Evolutionary conservation across 1,284 basidiomycete species (phyloP).

Genomic region (Heterobasidion irregulare): DNA sequence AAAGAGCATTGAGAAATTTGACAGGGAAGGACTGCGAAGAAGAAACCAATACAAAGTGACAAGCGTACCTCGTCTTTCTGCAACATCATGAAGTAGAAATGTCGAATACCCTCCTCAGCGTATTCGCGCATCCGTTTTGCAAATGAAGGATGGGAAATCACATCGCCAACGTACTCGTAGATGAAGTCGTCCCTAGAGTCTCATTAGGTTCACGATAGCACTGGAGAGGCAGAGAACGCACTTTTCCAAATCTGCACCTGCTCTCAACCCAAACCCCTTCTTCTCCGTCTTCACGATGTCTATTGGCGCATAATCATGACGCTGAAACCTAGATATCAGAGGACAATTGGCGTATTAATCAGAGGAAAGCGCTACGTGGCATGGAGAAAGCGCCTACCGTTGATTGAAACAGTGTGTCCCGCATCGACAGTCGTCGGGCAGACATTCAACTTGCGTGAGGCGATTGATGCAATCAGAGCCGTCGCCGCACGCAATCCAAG

Average conservation of each 20-base stretch:
- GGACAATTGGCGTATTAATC: background rate
- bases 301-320: slow-evolving; percentile 78
- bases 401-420: slow-evolving; percentile 85
- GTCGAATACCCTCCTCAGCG: slow-evolving; percentile 86
- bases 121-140: slow-evolving; percentile 94
- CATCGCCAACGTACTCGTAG: slow-evolving; percentile 98
- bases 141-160: slow-evolving; percentile 84
- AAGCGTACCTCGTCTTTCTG: slow-evolving; percentile 87
- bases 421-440: slow-evolving; percentile 84
- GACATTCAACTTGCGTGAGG: slow-evolving; percentile 94
- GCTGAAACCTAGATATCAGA: slow-evolving; percentile 65
- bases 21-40: background rate
- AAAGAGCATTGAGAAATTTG: background rate
- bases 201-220: background rate
- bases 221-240: slow-evolving; percentile 31
- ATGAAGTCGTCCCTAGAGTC: slow-evolving; percentile 72
- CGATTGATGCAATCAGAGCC: slow-evolving; percentile 95
- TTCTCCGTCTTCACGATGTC: slow-evolving; percentile 91
- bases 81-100: slow-evolving; percentile 99
- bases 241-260: slow-evolving; percentile 64
- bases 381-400: slow-evolving; percentile 47
- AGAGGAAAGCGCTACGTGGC: slow-evolving; percentile 6
- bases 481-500: slow-evolving; percentile 75
- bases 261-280: slow-evolving; percentile 92
- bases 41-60: background rate